Conservation (phyloP, 345 rosid species). For the Raphanus raphanistrum region DNA sequence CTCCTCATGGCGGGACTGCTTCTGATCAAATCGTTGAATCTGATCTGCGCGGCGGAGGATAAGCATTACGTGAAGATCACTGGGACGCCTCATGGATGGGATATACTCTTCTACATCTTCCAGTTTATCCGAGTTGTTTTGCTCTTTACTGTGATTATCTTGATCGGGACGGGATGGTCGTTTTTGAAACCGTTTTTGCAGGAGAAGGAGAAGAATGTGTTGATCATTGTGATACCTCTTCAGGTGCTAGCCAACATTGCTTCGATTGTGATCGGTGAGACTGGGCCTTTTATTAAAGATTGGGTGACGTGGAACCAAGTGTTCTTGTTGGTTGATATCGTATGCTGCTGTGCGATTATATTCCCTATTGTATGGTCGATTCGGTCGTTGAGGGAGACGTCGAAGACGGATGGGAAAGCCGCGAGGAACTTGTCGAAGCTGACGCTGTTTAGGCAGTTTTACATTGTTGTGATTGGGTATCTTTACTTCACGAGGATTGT, state of each 20-base stretch:
- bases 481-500: constrained; percentile 90
- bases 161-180: constrained; percentile 99
- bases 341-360: constrained; percentile 91
- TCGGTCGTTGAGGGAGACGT: constrained; percentile 76
- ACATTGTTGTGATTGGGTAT: constrained; percentile 87
- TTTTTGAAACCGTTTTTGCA: constrained; percentile 90
- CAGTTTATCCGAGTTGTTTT: constrained; percentile 82
- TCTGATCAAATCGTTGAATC: constrained; percentile 80
- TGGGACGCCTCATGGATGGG: constrained; percentile 99
- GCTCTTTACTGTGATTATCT: constrained; percentile 84
- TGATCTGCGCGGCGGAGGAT: constrained; percentile 89
- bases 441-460: constrained; percentile 84
- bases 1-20: constrained; percentile 73
- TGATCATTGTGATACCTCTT: constrained; percentile 93
- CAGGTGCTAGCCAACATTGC: constrained; percentile 95
- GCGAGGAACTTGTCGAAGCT: constrained; percentile 88
- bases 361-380: constrained; percentile 99
- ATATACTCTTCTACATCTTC: constrained; percentile 84
- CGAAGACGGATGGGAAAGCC: constrained; percentile 92
- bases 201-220: constrained; percentile 94
- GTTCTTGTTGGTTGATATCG: constrained; percentile 79
- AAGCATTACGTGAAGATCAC: constrained; percentile 82
- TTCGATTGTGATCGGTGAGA: constrained; percentile 86
- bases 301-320: constrained; percentile 98
- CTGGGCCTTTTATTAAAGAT: constrained; percentile 84